These are phyloP conservation scores for Voacanga thouarsii DNA, from an alignment of 257 asterid species.

Conservation along the genomic window DNA sequence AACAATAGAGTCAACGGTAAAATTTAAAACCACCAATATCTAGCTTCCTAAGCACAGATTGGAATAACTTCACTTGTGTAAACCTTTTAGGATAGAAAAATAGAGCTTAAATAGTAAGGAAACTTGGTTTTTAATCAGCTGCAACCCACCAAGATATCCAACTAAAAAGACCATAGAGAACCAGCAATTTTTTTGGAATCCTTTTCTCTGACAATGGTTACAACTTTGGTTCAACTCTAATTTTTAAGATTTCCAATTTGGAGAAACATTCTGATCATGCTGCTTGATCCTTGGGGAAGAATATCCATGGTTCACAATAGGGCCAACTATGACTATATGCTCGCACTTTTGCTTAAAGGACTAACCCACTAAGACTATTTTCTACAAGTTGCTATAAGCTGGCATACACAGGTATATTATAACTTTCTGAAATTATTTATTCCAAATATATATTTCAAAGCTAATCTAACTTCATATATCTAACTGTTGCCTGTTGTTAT, in stretches of 20 bases:
- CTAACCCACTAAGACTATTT: not conserved
- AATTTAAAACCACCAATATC: not conserved
- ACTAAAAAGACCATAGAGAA: not conserved
- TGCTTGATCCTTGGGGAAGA: not conserved
- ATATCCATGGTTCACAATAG: not conserved
- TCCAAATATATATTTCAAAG: too few species aligned
- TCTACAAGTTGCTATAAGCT: not conserved
- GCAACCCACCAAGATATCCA: not conserved
- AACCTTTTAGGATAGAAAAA: not conserved
- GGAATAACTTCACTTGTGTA: not conserved
- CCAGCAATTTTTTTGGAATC: not conserved
- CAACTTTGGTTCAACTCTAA: not conserved
- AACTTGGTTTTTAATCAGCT: not conserved
- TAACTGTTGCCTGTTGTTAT: too few species aligned
- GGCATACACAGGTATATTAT: not conserved
- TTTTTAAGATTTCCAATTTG: not conserved
- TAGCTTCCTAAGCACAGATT: not conserved
- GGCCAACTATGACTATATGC: not conserved
- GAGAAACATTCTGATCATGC: not conserved
- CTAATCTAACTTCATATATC: too few species aligned
- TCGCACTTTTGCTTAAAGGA: too few species aligned
- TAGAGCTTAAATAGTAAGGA: not conserved
- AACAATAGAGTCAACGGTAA: not conserved
- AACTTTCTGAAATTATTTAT: too few species aligned
- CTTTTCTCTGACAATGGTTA: not conserved